Conservation (phyloP, 78 protist genomes). For the Trichosphaerium sp. region DNA sequence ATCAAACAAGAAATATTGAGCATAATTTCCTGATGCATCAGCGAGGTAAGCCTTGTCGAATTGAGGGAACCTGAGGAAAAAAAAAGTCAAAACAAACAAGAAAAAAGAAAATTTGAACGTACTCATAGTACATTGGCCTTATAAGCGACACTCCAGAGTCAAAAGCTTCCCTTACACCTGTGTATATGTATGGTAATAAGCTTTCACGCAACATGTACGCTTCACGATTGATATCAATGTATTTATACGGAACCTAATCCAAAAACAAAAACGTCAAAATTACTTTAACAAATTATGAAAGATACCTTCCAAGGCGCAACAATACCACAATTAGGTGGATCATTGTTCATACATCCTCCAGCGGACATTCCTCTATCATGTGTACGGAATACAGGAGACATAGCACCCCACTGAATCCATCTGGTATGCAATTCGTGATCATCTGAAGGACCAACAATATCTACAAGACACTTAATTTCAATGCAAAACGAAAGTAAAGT, state of each 20-base stretch:
- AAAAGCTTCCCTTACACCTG: slow-evolving; percentile 1
- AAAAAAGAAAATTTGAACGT: too few species aligned
- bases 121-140: slow-evolving; percentile 31
- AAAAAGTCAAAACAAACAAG: too few species aligned
- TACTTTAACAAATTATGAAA: too few species aligned
- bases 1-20: slow-evolving; percentile 29
- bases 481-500: neutral
- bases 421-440: slow-evolving; percentile 34
- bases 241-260: neutral
- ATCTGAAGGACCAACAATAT: slow-evolving; percentile 22
- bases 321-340: neutral
- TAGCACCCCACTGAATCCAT: slow-evolving; percentile 47
- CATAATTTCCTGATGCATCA: neutral
- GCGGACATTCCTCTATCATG: slow-evolving; percentile 12
- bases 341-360: neutral
- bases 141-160: slow-evolving; percentile 28
- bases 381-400: slow-evolving; percentile 2
- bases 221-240: neutral
- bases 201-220: slow-evolving; percentile 10
- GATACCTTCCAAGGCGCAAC: neutral
- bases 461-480: neutral
- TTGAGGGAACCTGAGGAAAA: too few species aligned
- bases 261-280: too few species aligned
- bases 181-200: slow-evolving; percentile 53
- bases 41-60: slow-evolving; percentile 1